A percentile compares a stretch with the other conserved stretches of the same genome.
These are phyloP conservation scores for Diaporthe aspalathi DNA, from an alignment of 2,329 filamentous ascomycete species.

Conservation along the genomic window DNA sequence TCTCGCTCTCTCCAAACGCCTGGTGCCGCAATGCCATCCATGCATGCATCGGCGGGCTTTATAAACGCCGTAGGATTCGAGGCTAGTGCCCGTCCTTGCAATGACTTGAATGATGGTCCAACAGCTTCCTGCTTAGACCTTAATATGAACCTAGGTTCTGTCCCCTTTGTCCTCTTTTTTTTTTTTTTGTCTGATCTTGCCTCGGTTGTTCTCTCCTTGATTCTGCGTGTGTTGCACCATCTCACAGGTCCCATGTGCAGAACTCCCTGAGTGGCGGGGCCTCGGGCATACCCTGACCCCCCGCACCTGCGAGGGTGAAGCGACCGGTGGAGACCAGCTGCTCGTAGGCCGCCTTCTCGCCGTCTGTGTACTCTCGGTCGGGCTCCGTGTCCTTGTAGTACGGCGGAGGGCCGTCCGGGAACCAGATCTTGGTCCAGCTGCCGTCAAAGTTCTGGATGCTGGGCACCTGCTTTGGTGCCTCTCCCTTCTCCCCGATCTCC, in stretches of 20 bases:
- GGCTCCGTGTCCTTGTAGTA: constrained; percentile 74
- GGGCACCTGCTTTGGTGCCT: constrained; percentile 47
- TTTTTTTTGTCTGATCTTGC: not conserved
- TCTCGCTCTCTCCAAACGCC: constrained; percentile 5
- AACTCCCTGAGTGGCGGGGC: constrained; percentile 83
- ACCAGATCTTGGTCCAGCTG: constrained; percentile 75
- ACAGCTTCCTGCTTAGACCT: not conserved
- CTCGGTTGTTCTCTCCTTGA: too few species aligned
- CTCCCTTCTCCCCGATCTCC: constrained; percentile 47
- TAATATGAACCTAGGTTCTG: not conserved
- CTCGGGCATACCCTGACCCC: constrained; percentile 74
- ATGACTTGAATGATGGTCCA: not conserved
- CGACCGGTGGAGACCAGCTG: constrained; percentile 72
- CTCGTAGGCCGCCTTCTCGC: constrained; percentile 48
- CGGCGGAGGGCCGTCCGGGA: constrained; percentile 75
- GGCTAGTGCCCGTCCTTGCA: not conserved
- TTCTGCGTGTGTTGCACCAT: not conserved
- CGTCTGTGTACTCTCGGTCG: constrained; percentile 55
- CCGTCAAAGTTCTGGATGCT: constrained; percentile 63
- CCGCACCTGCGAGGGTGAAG: constrained; percentile 65
- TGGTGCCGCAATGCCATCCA: not conserved
- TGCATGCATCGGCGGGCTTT: constrained; percentile 4
- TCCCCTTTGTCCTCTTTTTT: too few species aligned
- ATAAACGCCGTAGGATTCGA: not conserved
- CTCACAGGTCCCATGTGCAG: constrained; percentile 77